A percentile compares a stretch with the other conserved stretches of the same genome.
Evolutionary conservation across 129 eudicot genomes (phyloP).

Genomic region (Pulicaria dysenterica): DNA sequence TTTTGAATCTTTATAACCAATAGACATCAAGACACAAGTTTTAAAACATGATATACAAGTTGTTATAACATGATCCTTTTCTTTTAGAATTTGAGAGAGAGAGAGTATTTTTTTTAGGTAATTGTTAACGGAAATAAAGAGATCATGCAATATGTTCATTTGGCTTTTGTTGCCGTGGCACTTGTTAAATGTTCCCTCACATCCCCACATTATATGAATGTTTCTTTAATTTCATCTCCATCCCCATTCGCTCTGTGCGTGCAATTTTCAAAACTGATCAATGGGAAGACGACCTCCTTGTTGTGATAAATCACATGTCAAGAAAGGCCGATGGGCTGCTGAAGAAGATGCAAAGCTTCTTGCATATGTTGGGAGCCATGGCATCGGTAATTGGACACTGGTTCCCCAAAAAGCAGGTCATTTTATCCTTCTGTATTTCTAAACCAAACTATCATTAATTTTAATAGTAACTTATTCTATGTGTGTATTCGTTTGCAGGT

Average conservation of each 20-base stretch:
- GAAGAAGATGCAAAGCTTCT: slow-evolving; percentile 99
- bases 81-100: slow-evolving; percentile 30
- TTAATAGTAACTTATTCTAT: background rate
- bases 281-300: slow-evolving; percentile 97
- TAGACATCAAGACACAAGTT: slow-evolving; percentile 11
- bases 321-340: slow-evolving; percentile 92
- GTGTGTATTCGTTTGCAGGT: slow-evolving; percentile 48
- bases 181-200: slow-evolving; percentile 62
- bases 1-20: slow-evolving; percentile 17
- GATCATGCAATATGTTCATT: slow-evolving; percentile 88
- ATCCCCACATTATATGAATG: slow-evolving; percentile 33
- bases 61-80: background rate
- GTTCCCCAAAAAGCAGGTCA: slow-evolving; percentile 97
- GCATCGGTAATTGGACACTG: slow-evolving; percentile 92
- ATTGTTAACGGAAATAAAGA: slow-evolving; percentile 43
- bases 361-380: slow-evolving; percentile 89
- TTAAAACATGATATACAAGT: slow-evolving; percentile 24
- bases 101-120: slow-evolving; percentile 52
- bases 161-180: slow-evolving; percentile 70
- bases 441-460: background rate
- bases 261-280: background rate
- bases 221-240: slow-evolving; percentile 49
- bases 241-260: slow-evolving; percentile 18
- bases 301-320: slow-evolving; percentile 89
- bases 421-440: background rate